phyloP scores from a whole-genome alignment of 2,329 filamentous ascomycete genomes.

The Kalaharituber pfeilii region DNA sequence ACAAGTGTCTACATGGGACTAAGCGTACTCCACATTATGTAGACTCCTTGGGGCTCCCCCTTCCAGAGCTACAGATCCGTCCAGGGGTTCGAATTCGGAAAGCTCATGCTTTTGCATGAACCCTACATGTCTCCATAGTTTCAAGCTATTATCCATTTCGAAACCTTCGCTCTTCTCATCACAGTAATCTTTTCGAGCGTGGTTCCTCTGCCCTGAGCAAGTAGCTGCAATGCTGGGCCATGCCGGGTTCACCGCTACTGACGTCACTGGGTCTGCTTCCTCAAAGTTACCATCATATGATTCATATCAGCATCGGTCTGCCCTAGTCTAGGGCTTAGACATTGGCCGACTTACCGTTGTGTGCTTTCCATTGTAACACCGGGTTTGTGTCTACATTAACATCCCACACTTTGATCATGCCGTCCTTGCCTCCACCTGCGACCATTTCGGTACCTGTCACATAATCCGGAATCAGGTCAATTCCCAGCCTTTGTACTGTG shows the following conservation, averaged over 20 bases:
- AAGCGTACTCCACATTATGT: no score
- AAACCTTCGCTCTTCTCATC: conserved; percentile 1
- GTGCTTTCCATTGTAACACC: conserved; percentile 24
- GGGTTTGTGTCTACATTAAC: conserved; percentile 21
- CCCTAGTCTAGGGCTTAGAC: background rate
- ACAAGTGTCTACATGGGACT: no score
- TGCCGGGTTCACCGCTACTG: conserved; percentile 25
- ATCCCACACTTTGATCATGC: conserved; percentile 28
- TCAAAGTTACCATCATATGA: no score
- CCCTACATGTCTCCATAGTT: conserved; percentile 14
- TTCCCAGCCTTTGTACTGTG: conserved; percentile 31
- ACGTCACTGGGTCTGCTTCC: conserved; percentile 23
- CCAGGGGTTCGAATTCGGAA: no score
- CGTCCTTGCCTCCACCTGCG: conserved; percentile 35
- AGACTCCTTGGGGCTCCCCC: no score
- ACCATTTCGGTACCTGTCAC: conserved; percentile 26
- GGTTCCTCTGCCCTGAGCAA: conserved; percentile 25
- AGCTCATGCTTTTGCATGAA: no score
- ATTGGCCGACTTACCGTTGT: conserved; percentile 13
- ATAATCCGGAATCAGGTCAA: conserved; percentile 27
- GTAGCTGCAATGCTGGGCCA: conserved; percentile 26
- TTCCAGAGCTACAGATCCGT: no score
- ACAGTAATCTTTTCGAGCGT: background rate
- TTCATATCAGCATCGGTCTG: background rate
- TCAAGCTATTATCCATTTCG: conserved; percentile 19